Conservation (phyloP, 2,329 filamentous ascomycete species). For the Aspergillus luchuensis region DNA sequence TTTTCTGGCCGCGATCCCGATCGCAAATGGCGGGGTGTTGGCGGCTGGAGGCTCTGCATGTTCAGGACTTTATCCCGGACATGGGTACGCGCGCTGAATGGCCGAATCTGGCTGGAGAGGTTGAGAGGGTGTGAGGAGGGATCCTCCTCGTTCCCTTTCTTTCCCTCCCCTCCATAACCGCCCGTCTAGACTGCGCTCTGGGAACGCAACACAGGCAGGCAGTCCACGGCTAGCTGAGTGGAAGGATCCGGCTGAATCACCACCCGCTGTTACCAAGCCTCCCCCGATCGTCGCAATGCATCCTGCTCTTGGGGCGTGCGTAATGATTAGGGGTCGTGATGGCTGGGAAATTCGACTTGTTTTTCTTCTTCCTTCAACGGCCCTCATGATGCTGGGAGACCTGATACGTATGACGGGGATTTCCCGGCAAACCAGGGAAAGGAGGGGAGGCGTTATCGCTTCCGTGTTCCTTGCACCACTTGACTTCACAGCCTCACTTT, state of each 20-base stretch:
- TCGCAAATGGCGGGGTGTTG: not conserved
- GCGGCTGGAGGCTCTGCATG: constrained; percentile 5
- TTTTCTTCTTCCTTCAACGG: not conserved
- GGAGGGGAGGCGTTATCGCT: constrained; percentile 16
- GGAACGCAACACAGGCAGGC: constrained; percentile 18
- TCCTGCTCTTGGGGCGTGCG: not conserved
- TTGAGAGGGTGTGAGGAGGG: not conserved
- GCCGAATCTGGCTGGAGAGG: constrained; percentile 7
- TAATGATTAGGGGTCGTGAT: constrained; percentile 2
- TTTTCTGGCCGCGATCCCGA: not conserved
- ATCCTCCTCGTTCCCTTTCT: not conserved
- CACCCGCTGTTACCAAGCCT: constrained; percentile 13
- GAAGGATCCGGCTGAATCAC: constrained; percentile 15
- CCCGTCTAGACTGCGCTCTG: constrained; percentile 18
- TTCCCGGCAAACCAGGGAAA: constrained; percentile 3
- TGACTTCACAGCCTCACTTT: constrained; percentile 26
- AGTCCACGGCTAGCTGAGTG: constrained; percentile 21
- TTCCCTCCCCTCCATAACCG: constrained; percentile 3
- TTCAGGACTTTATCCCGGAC: not conserved
- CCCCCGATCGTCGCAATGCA: constrained; percentile 11
- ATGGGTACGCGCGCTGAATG: constrained; percentile 12
- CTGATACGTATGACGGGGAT: constrained; percentile 2
- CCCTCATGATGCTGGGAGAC: not conserved
- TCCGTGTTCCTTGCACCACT: constrained; percentile 20
- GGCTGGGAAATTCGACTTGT: not conserved